Evolutionary conservation across 768 basidiomycete species (phyloP).

Genomic region (Suillus hirtellus): DNA sequence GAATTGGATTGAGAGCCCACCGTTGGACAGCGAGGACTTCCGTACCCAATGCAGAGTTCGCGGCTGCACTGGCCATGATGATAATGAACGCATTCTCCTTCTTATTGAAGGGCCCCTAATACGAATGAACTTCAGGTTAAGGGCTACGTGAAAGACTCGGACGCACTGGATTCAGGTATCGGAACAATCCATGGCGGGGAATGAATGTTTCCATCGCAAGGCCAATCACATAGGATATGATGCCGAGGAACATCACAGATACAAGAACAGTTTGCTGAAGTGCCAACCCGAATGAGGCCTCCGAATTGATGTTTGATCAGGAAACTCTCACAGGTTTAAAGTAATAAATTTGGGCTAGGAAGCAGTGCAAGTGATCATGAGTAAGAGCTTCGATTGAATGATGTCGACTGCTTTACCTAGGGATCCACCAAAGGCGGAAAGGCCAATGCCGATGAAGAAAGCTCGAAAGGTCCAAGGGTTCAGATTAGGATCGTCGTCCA

Average conservation of each 20-base stretch:
- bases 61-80: constrained; percentile 57
- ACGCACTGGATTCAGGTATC: constrained; percentile 50
- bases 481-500: constrained; percentile 33
- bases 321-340: constrained; percentile 51
- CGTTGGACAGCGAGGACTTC: constrained; percentile 57
- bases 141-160: no score
- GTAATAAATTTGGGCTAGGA: constrained; percentile 57
- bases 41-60: constrained; percentile 53
- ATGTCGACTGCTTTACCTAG: constrained; percentile 35
- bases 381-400: constrained; percentile 10
- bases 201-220: constrained; percentile 45
- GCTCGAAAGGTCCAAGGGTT: constrained; percentile 42
- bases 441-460: constrained; percentile 54
- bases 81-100: constrained; percentile 61
- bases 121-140: neutral
- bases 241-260: constrained; percentile 54
- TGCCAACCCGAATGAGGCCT: neutral
- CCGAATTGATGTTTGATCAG: neutral
- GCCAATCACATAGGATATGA: constrained; percentile 53
- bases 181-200: constrained; percentile 45
- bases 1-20: neutral
- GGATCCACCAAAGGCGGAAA: constrained; percentile 49
- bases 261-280: constrained; percentile 51
- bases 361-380: neutral
- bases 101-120: constrained; percentile 56